Evolutionary conservation across 2,329 filamentous ascomycete species (phyloP), one percentile per base, ranked within the genome.

Genomic region (Ascochyta clinopodiicola): DNA sequence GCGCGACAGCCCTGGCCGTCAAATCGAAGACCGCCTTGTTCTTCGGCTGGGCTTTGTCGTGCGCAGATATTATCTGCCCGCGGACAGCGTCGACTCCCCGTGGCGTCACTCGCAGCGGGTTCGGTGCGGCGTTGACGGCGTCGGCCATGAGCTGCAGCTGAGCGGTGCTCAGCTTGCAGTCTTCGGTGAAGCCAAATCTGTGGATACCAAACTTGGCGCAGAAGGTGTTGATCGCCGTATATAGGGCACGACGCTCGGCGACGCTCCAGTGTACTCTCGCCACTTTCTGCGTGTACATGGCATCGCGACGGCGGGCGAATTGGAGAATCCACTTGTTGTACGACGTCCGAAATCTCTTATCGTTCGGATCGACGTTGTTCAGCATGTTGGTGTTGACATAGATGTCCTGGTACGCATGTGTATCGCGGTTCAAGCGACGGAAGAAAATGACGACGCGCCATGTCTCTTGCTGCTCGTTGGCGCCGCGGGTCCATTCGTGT

Each of bases 281-380:
- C 4, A 60, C 19, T 15, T 44, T 22, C 27, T 51, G 25, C 1
- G 44, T 36, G 31, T 60, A 60, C 7, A 10, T 38, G 8, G 32
- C 22, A 21, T 60, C 54, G 15, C 47, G 44, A 12, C 57, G 60
- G 17, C 60, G 57, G 4, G 40, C 51, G 24, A 62, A 49, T 21
- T 62, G 60, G 21, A 58, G 45, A 3, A 62, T 39, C 60, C 55
- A 62, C 24, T 62, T 60, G 21, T 62, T 62, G 52, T 60, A 60
- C 0, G 34, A 34, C n/a, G 45, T 39, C 13, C 40, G 15, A 13
- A 42, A 60, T 1, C 9, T 21, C 9, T 44, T 52, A 29, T 56
- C 13, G 25, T 62, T 62, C 0, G 57, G 60, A 12, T 60, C 29
- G 13, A 54, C 25, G 15, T 43, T 56, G 19, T 10, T 31, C 3